These are phyloP conservation scores for Linanthus parryae DNA, from an alignment of 148 eudicot genomes.

Conservation along the genomic window DNA sequence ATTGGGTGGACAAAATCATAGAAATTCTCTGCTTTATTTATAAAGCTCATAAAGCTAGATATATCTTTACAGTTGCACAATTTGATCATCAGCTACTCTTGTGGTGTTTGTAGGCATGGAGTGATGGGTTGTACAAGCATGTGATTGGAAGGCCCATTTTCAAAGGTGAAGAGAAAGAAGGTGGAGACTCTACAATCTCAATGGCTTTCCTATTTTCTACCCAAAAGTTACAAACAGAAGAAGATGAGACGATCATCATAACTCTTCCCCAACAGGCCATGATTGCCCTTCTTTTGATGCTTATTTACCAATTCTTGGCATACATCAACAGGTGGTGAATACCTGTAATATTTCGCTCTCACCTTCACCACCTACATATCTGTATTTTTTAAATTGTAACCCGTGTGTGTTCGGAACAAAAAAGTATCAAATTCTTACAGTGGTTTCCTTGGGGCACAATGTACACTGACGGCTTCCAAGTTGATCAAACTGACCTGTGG, in stretches of 20 bases:
- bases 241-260: constrained; percentile 20
- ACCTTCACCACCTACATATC: too few relatives aligned
- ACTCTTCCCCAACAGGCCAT: constrained; percentile 55
- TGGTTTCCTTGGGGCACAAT: too few relatives aligned
- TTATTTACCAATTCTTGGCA: constrained; percentile 43
- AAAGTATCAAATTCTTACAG: too few relatives aligned
- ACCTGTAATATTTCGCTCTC: too few relatives aligned
- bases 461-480: too few relatives aligned
- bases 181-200: too few relatives aligned
- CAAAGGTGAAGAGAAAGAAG: constrained; percentile 20
- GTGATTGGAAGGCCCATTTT: constrained; percentile 71
- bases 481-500: too few relatives aligned
- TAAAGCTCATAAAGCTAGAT: too few relatives aligned
- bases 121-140: constrained; percentile 53
- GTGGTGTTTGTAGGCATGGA: constrained; percentile 58
- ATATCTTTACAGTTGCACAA: constrained; percentile 5
- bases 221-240: constrained; percentile 4
- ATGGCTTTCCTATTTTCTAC: constrained; percentile 56
- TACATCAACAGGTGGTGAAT: constrained; percentile 17
- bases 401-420: too few relatives aligned
- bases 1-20: constrained; percentile 10
- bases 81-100: too few relatives aligned
- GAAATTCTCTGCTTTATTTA: constrained; percentile 4
- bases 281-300: constrained; percentile 32
- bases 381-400: too few relatives aligned